Base-by-base conservation (phyloP, 805 yeast genomes). In the Yamadazyma phyllophila region DNA sequence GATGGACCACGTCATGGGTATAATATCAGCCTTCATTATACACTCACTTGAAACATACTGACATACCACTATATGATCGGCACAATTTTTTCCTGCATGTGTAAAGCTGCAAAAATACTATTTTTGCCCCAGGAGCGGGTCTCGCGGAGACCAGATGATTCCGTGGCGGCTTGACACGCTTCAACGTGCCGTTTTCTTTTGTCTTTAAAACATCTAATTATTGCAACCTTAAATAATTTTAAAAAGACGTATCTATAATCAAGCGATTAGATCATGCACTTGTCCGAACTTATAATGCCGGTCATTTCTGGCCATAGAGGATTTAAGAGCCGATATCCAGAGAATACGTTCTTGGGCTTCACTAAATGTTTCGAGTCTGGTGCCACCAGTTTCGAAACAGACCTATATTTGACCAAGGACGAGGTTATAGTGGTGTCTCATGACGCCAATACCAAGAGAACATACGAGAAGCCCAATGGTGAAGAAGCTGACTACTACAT, bases 241-340 rank as follows among this genome's bases (percentile, higher is more conserved):
- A 32, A 13, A 15, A n/a, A n/a, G 36, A 20, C 24, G 24, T 6
- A 20, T 20, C 24, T 20, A 20, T 20, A 20, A 20, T 20, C 24
- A 20, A 20, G 24, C 6, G 24, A 4, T 4, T 20, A 20, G 24
- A 4, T 20, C 6, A 20, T 20, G 16, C 10, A 26, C 7, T 31
- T 40, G 36, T n/a, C 27, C 2, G 26, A 35, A 8, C 14, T 26
- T 17, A 7, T 32, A 3, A 17, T 45, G 35, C 55, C 71, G 1
- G 56, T 62, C 0, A 65, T 71, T 8, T 62, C 63, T 6, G 77
- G 77, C 39, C 77, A 71, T 48, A 60, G 77, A 41, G 77, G 77
- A 0, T 71, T 65, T 54, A 71, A 71, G 47, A 72, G 63, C 31
- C 55, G 61, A 38, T 66, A 62, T 45, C 60, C 72, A 3, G 77